Evolutionary conservation across 2,329 filamentous ascomycete genomes (phyloP).

Genomic region (Hypomyces rosellus): DNA sequence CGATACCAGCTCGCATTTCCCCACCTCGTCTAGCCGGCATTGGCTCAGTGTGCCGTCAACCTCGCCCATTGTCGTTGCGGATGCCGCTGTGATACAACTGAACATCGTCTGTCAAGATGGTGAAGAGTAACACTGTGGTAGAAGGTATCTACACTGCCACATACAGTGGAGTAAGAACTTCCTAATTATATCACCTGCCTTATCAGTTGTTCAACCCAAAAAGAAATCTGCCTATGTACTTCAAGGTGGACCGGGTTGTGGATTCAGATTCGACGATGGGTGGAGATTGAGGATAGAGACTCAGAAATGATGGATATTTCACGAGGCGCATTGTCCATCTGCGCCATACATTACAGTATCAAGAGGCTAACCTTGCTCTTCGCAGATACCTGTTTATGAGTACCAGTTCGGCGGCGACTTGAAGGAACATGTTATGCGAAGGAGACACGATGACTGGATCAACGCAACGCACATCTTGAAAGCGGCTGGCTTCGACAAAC

Average conservation of each 20-base stretch:
- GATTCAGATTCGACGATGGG: neutral
- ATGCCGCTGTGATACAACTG: neutral
- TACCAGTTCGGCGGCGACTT: conserved; percentile 75
- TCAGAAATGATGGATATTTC: too few relatives aligned
- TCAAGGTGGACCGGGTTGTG: neutral
- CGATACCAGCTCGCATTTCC: neutral
- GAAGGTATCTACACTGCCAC: conserved; percentile 60
- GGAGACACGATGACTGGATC: conserved; percentile 91
- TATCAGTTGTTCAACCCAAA: neutral
- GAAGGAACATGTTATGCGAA: conserved; percentile 89
- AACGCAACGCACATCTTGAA: conserved; percentile 99
- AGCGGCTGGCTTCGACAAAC: conserved; percentile 95
- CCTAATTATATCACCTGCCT: conserved; percentile 1
- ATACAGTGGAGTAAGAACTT: conserved; percentile 56
- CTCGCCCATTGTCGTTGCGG: conserved; percentile 4
- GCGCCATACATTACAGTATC: too few relatives aligned
- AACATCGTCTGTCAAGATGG: conserved; percentile 34
- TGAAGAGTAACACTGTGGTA: conserved; percentile 34
- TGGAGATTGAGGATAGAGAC: neutral
- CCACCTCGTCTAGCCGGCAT: conserved; percentile 1
- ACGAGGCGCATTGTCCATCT: too few relatives aligned
- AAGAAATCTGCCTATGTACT: too few relatives aligned
- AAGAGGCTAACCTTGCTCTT: neutral
- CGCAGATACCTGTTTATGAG: conserved; percentile 88
- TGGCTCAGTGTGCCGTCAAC: conserved; percentile 3